These are phyloP conservation scores for Aspergillus melleus DNA, from an alignment of 2,329 filamentous ascomycete species.

Conservation along the genomic window DNA sequence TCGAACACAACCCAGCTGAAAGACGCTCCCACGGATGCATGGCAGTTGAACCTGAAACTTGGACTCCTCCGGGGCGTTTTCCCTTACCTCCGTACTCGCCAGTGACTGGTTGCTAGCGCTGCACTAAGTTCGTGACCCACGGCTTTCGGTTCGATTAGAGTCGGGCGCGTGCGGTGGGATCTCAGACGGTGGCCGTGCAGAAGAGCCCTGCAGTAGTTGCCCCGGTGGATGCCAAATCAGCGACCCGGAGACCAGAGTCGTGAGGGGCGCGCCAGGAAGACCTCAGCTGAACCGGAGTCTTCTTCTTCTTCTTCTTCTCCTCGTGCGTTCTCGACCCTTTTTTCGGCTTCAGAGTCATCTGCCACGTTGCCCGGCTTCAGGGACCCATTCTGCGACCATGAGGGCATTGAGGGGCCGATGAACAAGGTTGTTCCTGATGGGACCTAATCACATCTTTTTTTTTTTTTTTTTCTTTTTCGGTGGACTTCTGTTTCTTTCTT, in stretches of 20 bases:
- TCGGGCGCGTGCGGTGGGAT: slow-evolving; percentile 4
- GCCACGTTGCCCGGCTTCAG: slow-evolving; percentile 2
- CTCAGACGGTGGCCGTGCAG: slow-evolving; percentile 11
- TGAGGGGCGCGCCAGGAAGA: neutral
- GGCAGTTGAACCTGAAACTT: slow-evolving; percentile 7
- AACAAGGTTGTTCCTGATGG: neutral
- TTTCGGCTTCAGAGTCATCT: slow-evolving; percentile 1
- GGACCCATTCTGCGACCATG: neutral
- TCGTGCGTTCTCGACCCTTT: neutral
- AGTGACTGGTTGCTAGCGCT: neutral
- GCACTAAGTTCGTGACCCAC: neutral
- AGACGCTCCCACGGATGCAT: slow-evolving; percentile 1
- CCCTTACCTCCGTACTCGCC: neutral
- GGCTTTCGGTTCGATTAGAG: neutral
- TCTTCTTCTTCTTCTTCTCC: no score
- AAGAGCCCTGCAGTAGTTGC: slow-evolving; percentile 16
- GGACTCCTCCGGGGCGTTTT: neutral
- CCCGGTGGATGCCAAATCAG: slow-evolving; percentile 8
- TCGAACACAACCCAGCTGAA: slow-evolving; percentile 19
- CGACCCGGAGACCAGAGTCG: neutral
- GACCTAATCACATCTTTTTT: neutral
- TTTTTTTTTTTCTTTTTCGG: neutral
- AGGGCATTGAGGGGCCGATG: neutral
- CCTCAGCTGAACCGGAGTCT: slow-evolving; percentile 11
- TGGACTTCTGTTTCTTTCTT: neutral